Conservation (phyloP, 768 basidiomycete genomes). For the Mycena vulgaris region DNA sequence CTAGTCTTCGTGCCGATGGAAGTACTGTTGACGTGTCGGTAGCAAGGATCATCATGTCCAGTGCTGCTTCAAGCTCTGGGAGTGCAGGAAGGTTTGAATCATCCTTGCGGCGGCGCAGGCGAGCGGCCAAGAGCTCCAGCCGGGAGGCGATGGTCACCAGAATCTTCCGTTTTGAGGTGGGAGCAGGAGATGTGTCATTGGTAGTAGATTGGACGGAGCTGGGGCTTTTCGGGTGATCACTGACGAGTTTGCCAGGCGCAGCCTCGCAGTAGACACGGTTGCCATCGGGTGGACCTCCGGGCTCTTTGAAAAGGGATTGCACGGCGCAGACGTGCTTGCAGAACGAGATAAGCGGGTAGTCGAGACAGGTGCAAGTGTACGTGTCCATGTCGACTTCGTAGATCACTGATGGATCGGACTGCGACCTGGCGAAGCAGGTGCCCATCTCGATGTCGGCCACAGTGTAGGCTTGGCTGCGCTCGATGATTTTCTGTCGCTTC, state of each 20-base stretch:
- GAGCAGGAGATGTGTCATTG: no score
- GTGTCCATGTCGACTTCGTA: constrained; percentile 35
- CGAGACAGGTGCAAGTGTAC: constrained; percentile 29
- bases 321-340: constrained; percentile 44
- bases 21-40: constrained; percentile 11
- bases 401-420: background rate
- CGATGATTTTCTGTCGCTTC: constrained; percentile 21
- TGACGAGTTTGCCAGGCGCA: no score
- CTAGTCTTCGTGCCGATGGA: background rate
- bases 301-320: constrained; percentile 21
- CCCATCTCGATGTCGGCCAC: background rate
- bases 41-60: constrained; percentile 7
- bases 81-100: background rate
- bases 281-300: background rate
- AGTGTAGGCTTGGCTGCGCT: constrained; percentile 8
- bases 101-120: background rate
- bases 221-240: no score
- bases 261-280: no score
- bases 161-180: background rate
- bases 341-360: constrained; percentile 35
- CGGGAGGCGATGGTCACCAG: background rate
- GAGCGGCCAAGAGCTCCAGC: background rate
- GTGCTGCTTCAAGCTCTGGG: background rate
- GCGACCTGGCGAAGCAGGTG: constrained; percentile 21
- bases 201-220: no score